These are phyloP conservation scores for Beauveria rudraprayagi DNA, from an alignment of 2,329 filamentous ascomycete genomes.

Conservation along the genomic window DNA sequence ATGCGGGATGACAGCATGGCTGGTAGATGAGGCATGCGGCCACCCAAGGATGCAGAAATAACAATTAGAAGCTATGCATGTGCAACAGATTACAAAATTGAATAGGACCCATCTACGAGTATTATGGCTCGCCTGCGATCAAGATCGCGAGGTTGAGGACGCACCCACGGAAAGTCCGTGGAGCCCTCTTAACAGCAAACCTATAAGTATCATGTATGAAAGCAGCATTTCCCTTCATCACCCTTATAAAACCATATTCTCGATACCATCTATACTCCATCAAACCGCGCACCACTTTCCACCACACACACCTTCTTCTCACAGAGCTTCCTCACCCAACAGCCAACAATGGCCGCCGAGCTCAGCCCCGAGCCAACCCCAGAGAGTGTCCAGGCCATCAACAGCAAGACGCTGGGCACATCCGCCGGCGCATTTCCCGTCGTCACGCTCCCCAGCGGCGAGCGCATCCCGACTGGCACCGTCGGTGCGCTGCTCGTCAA, in stretches of 20 bases:
- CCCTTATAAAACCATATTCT: not conserved
- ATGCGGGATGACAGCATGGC: too few relatives aligned
- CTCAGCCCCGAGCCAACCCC: not conserved
- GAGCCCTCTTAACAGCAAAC: not conserved
- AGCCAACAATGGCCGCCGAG: not conserved
- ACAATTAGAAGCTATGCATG: not conserved
- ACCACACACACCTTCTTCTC: too few relatives aligned
- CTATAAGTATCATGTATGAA: not conserved
- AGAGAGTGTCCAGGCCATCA: slow-evolving; percentile 10
- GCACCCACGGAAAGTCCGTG: not conserved
- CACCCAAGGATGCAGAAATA: not conserved
- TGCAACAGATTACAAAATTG: too few relatives aligned
- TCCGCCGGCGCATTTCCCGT: slow-evolving; percentile 11
- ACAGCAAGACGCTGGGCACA: slow-evolving; percentile 13
- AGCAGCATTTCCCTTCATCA: not conserved
- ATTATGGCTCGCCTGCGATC: not conserved
- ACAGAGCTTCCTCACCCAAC: not conserved
- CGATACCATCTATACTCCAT: too few relatives aligned
- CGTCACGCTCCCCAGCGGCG: slow-evolving; percentile 12
- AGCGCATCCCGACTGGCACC: slow-evolving; percentile 13
- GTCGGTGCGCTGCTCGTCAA: slow-evolving; percentile 14
- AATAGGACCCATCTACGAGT: not conserved
- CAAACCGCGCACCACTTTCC: too few relatives aligned
- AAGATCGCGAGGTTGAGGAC: not conserved
- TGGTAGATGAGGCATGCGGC: too few relatives aligned